These are phyloP conservation scores for Leptographium radiaticola DNA, from an alignment of 2,329 filamentous ascomycete genomes.

Conservation along the genomic window DNA sequence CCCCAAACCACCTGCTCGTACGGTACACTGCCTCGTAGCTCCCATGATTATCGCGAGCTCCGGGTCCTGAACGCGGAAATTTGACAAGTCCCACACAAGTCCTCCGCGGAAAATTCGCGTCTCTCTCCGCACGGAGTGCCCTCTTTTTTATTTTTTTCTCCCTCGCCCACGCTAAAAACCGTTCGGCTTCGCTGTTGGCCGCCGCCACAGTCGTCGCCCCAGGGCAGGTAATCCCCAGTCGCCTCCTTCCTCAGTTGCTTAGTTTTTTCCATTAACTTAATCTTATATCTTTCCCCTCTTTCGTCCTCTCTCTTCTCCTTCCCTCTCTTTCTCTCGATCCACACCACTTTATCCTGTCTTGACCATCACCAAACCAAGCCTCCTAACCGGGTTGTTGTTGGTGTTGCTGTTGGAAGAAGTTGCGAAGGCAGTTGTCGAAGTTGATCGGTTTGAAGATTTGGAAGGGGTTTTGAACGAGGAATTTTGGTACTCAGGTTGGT, in stretches of 20 bases:
- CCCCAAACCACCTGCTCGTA: too few relatives aligned
- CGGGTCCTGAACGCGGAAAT: too few relatives aligned
- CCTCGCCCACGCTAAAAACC: conserved; percentile 2
- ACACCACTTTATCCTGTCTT: conserved; percentile 5
- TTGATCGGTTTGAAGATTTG: conserved; percentile 6
- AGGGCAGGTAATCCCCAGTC: background rate
- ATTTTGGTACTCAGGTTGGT: background rate
- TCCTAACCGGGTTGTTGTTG: conserved; percentile 12
- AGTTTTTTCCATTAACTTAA: conserved; percentile 4
- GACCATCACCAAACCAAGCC: conserved; percentile 7
- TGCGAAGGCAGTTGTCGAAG: conserved; percentile 12
- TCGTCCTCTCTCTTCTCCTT: conserved; percentile 10
- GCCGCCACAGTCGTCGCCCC: conserved; percentile 7
- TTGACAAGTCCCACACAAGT: background rate
- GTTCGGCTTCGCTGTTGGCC: conserved; percentile 3
- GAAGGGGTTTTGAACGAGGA: background rate
- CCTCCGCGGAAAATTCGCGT: background rate
- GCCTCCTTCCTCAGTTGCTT: conserved; percentile 8
- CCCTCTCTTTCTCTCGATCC: conserved; percentile 8
- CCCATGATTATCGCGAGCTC: too few relatives aligned
- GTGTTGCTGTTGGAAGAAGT: conserved; percentile 14
- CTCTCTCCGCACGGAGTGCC: background rate
- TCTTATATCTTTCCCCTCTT: conserved; percentile 10
- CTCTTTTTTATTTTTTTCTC: background rate
- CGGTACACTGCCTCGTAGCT: too few relatives aligned